These are phyloP conservation scores for Pseudogymnoascus sp. DNA, from an alignment of 2,329 filamentous ascomycete genomes.

Conservation along the genomic window DNA sequence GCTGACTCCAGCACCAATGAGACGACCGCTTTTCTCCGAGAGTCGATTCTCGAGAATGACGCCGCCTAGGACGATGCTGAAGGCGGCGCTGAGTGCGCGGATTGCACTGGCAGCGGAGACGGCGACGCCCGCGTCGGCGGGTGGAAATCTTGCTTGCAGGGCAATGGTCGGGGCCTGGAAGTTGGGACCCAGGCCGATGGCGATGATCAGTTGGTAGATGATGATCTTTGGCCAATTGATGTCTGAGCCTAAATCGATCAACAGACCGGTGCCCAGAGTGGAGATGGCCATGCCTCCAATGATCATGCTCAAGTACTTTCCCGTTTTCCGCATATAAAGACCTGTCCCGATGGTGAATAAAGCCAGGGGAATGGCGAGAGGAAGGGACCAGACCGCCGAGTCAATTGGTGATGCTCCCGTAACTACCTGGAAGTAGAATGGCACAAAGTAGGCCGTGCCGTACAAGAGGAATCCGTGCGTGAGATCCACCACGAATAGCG, in stretches of 20 bases:
- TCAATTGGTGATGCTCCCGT: constrained; percentile 60
- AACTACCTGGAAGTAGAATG: constrained; percentile 74
- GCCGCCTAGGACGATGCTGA: constrained; percentile 65
- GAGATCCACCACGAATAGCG: constrained; percentile 59
- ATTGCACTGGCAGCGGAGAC: constrained; percentile 57
- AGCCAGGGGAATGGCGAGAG: constrained; percentile 59
- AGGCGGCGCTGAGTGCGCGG: constrained; percentile 60
- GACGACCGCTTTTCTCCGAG: constrained; percentile 31
- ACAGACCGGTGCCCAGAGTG: constrained; percentile 55
- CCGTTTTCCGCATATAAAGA: constrained; percentile 51
- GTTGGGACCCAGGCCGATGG: constrained; percentile 57
- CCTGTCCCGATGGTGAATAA: constrained; percentile 50
- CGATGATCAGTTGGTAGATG: constrained; percentile 53
- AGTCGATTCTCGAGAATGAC: constrained; percentile 74
- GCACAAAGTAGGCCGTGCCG: constrained; percentile 35
- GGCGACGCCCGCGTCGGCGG: constrained; percentile 55
- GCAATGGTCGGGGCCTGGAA: constrained; percentile 63
- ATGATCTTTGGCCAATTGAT: constrained; percentile 48
- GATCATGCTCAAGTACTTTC: constrained; percentile 54
- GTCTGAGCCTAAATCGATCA: constrained; percentile 52
- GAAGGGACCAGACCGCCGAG: constrained; percentile 68
- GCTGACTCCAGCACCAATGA: constrained; percentile 13
- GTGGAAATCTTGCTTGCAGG: constrained; percentile 53
- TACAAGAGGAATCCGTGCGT: constrained; percentile 51
- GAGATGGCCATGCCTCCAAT: constrained; percentile 49